Base-by-base conservation (phyloP, 2,329 filamentous ascomycete species). In the Alternaria panax region DNA sequence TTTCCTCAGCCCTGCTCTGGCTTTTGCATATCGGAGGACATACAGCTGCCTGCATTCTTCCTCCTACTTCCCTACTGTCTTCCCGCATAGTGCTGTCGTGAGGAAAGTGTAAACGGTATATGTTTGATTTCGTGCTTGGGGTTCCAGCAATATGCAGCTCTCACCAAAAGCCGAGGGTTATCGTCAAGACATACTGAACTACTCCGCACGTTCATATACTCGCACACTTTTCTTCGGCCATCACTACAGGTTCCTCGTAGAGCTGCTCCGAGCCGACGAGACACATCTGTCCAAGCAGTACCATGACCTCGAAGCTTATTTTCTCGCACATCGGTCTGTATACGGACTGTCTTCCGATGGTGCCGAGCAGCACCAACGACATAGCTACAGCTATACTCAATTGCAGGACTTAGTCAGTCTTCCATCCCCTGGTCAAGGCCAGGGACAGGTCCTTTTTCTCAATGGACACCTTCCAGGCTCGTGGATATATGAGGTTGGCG, bases 391-490 rank as follows among this genome's bases (percentile, higher is more conserved):
- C 7, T 47, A 58, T 24, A 54, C 50, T 12, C 45, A 62, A 7
- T 42, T 62, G 12, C 14, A 43, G 7, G 18, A 46, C 11, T 9
- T 61, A 6, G 32, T 41, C 2, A n/a, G 24, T 18, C 16, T 9
- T 18, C 53, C 59, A 40, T 28, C 46, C 27, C 45, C 54, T 1
- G 14, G 14, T 12, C 51, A 58, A 27, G 42, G 46, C 7, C 14
- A 38, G 24, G 51, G 59, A 7, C 59, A 62, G 18, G 40, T 62
- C 14, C 59, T 62, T 42, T 62, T 62, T 25, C 46, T 58, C 8
- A 18, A 46, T 11, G 59, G 59, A 7, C 59, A 62, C 14, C 16
- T 62, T n/a, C 51, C 59, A 11, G 59, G 59, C 2, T 62, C 59
- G 4, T 62, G 59, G 59, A 24, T 62, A 5, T 36, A 40, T 9